Conservation (phyloP, 768 basidiomycete species). For the Pulveroboletus sp. region DNA sequence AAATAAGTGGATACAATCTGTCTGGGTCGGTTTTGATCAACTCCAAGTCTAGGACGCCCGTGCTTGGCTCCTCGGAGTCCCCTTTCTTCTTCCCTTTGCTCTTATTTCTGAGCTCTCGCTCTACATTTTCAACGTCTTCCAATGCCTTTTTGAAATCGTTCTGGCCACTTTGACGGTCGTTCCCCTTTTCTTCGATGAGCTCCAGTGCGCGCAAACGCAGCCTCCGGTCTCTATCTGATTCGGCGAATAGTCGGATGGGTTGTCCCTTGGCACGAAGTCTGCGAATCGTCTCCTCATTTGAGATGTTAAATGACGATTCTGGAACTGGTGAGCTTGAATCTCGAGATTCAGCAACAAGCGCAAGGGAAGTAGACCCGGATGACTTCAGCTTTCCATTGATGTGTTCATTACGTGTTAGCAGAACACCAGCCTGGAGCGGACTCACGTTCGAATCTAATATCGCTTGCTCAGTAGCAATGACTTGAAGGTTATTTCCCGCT, state of each 20-base stretch:
- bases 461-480: constrained; percentile 18
- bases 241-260: constrained; percentile 92
- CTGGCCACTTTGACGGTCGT: constrained; percentile 77
- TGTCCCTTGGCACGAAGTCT: constrained; percentile 89
- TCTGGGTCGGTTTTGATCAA: constrained; percentile 90
- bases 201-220: constrained; percentile 90
- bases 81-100: constrained; percentile 61
- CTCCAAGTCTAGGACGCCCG: constrained; percentile 70
- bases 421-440: constrained; percentile 6
- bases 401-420: constrained; percentile 32
- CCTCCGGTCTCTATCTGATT: constrained; percentile 91
- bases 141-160: constrained; percentile 93
- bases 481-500: constrained; percentile 14
- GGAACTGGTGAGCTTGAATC: constrained; percentile 40
- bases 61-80: constrained; percentile 44
- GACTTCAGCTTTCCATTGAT: constrained; percentile 47
- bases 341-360: constrained; percentile 31
- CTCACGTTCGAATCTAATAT: constrained; percentile 45
- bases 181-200: constrained; percentile 88
- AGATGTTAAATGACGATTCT: constrained; percentile 71
- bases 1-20: constrained; percentile 95
- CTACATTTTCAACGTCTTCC: constrained; percentile 82
- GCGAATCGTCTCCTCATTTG: constrained; percentile 88
- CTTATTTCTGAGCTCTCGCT: constrained; percentile 61
- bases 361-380: constrained; percentile 40